Base-by-base conservation (phyloP, 1,139 yeast genomes). In the Diutina siamensis region DNA sequence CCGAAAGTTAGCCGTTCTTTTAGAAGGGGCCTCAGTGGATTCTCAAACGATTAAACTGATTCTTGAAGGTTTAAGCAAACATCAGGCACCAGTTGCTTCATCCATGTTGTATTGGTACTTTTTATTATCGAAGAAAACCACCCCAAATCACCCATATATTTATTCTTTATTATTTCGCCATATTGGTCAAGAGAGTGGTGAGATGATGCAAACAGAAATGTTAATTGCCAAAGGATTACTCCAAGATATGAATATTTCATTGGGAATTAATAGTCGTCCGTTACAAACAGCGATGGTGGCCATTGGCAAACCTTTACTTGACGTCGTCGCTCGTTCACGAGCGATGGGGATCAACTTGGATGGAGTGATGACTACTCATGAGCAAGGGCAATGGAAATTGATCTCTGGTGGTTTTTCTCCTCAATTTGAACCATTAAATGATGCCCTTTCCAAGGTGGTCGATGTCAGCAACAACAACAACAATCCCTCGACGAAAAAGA, bases 31-130 rank as follows among this genome's bases (percentile, higher is more conserved):
- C 13, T 3, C 33, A 2, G 13, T 18, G 7, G 42, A 38, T 25
- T 3, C 32, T 2, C 17, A 15, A 9, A 38, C 42, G 12, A 15
- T 38, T n/a, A 38, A 38, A 17, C 32, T 25, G 32, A 17, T 38
- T 7, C 15, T 38, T n/a, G 42, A 38, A 18, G 42, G 42, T 3
- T 20, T 38, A n/a, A n/a, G 21, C 3, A 7, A 15, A 8, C 42
- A 7, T 18, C 2, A n/a, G n/a, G 40, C 27, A 8, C 28, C 28
- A 4, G 15, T 20, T 4, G 40, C 40, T 8, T 35, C 40, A n/a
- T 3, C 22, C 9, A 38, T 38, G 42, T 15, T 38, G 4, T 17
- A 38, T 15, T 38, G 42, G 42, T 38, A 25, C n/a, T 38, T 22
- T 13, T n/a, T 15, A 27, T n/a, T 38, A 27, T n/a, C 21, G 5